Base-by-base conservation (phyloP, 2,329 filamentous ascomycete genomes). In the Alternaria consortialis region DNA sequence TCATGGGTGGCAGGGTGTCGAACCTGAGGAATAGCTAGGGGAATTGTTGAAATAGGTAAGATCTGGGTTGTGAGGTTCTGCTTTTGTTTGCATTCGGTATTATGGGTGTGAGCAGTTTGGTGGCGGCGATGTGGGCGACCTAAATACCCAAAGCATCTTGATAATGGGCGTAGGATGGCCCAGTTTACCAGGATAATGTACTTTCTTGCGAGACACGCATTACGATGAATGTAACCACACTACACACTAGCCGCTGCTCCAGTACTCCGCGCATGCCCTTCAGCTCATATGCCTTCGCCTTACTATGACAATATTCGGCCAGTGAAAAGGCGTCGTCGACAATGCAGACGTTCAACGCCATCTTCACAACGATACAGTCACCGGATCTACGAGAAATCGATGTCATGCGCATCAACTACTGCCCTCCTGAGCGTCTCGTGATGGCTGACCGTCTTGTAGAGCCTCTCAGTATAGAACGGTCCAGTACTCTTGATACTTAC, bases 1-100 rank as follows among this genome's bases (percentile, higher is more conserved):
- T 60, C 7, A 31, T 62, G 34, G 64, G 68, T 2, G 67, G 71
- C 20, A 58, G 71, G 6, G 13, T 75, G 25, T 62, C 62, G 27
- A 69, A 68, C 56, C 57, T 76, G 62, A 65, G 73, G 46, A 76
- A 75, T 43, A 31, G 36, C 17, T 53, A 43, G 13, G 31, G 3
- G 32, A 27, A 17, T 27, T 13, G 8, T 50, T 37, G 32, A 25
- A 20, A 9, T n/a, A 25, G 12, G 23, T 12, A 13, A n/a, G 17
- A 13, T 50, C 46, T 50, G 32, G 46, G n/a, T 7, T n/a, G 15
- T 36, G 32, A 36, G 29, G 13, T 5, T 25, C 5, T 37, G 20
- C 12, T 25, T 13, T 7, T 27, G 17, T n/a, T 36, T 27, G 20
- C 20, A 15, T 50, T 37, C 32, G 15, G 9, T 6, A 37, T n/a